These are phyloP conservation scores for Didymella pinodella DNA, from an alignment of 2,329 filamentous ascomycete species.

Conservation along the genomic window DNA sequence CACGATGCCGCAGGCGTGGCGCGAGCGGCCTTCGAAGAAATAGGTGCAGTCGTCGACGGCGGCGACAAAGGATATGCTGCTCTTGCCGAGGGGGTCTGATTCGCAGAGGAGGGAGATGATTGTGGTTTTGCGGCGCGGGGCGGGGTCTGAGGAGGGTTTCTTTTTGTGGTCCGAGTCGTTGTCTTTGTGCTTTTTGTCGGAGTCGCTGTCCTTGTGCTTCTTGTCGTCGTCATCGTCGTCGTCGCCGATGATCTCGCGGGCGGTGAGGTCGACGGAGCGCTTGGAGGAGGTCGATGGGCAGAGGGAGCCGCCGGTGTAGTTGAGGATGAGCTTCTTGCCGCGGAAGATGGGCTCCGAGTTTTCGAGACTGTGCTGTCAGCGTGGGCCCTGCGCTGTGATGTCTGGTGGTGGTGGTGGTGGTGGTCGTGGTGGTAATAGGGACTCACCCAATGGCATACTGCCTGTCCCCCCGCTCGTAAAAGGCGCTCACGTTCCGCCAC, in stretches of 20 bases:
- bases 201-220: conserved; percentile 50
- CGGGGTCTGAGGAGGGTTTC: conserved; percentile 47
- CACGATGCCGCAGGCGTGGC: conserved; percentile 80
- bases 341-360: conserved; percentile 63
- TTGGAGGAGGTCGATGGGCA: conserved; percentile 50
- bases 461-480: conserved; percentile 71
- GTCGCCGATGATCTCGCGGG: conserved; percentile 53
- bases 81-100: conserved; percentile 74
- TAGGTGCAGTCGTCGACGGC: conserved; percentile 93
- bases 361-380: conserved; percentile 57
- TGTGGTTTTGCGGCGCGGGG: conserved; percentile 74
- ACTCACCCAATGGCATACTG: conserved; percentile 76
- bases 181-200: conserved; percentile 35
- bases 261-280: conserved; percentile 34
- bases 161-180: conserved; percentile 29
- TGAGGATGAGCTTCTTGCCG: conserved; percentile 68
- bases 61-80: conserved; percentile 83
- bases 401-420: too few species aligned
- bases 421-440: too few species aligned
- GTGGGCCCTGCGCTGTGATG: too few species aligned
- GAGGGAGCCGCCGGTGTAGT: conserved; percentile 60
- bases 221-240: conserved; percentile 49
- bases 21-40: conserved; percentile 90
- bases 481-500: conserved; percentile 81
- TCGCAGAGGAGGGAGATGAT: conserved; percentile 95